Base-by-base conservation (phyloP, 768 basidiomycete species). In the Candolleomyces eurysporus region DNA sequence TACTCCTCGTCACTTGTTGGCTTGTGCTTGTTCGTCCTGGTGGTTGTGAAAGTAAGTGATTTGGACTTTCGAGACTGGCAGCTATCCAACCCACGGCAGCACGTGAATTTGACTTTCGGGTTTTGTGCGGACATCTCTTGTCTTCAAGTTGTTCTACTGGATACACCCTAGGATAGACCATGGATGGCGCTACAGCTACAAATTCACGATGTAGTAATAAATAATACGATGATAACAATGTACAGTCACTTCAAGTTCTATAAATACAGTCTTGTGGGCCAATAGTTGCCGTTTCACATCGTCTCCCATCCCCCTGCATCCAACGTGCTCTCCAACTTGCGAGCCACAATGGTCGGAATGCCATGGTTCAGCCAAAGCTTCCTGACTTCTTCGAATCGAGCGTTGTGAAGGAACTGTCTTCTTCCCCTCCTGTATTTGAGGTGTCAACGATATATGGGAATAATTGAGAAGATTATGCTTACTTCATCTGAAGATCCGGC, bases 301-400 rank as follows among this genome's bases (percentile, higher is more conserved):
- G 89, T 90, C 68, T 92, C 91, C 96, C 95, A 98, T 21, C 95
- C 95, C n/a, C 96, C 94, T 32, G 83, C 88, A 70, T 97, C 96
- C 16, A 93, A 81, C 14, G 86, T 86, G 64, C 91, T 84, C 71
- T 98, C 96, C 61, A 98, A 69, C 71, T 92, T 92, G 55, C 97
- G 81, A 3, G 97, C 93, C 22, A 96, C 90, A 42, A 92, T 78
- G 2, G 92, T 96, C 2, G 96, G 94, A 49, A 98, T 90, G 11
- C 89, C 88, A 61, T 98, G 94, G 57, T 83, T 85, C 31, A 98
- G 79, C 97, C 97, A 99, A 0, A 83, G 84, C 76, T 90, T 92
- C 31, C 96, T 84, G 43, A 96, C 81, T 58, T 98, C 96, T 68
- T 98, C 96, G 87, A 92, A 91, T 30, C 97, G 80, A 2, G 88